These are phyloP conservation scores for Candida pseudofarinosa DNA, from an alignment of 805 yeast genomes.

Conservation along the genomic window DNA sequence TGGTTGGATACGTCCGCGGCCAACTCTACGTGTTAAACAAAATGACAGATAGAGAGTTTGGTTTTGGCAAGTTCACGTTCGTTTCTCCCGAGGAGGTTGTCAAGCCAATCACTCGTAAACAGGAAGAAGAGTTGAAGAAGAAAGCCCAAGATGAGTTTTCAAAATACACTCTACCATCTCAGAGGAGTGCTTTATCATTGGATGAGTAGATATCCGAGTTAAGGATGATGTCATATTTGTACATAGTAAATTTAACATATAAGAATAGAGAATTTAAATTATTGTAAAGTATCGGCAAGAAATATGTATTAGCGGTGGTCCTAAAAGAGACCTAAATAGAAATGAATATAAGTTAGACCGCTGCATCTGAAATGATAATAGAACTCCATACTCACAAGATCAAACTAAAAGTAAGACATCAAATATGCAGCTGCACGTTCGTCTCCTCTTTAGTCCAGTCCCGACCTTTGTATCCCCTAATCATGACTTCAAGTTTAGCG, in stretches of 20 bases:
- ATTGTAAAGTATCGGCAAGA: not conserved
- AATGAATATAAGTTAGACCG: no score
- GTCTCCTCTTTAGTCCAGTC: conserved; percentile 26
- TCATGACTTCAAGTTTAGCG: conserved; percentile 44
- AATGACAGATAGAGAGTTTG: conserved; percentile 89
- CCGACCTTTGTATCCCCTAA: conserved; percentile 32
- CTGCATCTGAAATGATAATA: no score
- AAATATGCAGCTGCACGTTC: conserved; percentile 3
- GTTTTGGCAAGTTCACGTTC: conserved; percentile 82
- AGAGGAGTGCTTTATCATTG: conserved; percentile 41
- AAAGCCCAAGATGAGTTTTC: conserved; percentile 53
- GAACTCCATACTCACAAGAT: no score
- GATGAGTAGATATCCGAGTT: conserved; percentile 28
- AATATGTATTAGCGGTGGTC: no score
- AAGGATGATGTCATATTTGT: conserved; percentile 1
- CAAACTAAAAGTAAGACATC: no score
- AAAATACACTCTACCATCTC: conserved; percentile 55
- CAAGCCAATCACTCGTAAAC: conserved; percentile 61
- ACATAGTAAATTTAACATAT: conserved; percentile 1
- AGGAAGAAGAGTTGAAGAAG: conserved; percentile 51
- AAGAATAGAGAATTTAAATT: not conserved
- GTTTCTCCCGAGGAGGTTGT: conserved; percentile 80
- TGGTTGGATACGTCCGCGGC: conserved; percentile 85
- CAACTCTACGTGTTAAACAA: conserved; percentile 84
- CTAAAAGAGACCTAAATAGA: no score